Evolutionary conservation across 2,329 filamentous ascomycete species (phyloP).

Genomic region (Aureobasidium vineae): DNA sequence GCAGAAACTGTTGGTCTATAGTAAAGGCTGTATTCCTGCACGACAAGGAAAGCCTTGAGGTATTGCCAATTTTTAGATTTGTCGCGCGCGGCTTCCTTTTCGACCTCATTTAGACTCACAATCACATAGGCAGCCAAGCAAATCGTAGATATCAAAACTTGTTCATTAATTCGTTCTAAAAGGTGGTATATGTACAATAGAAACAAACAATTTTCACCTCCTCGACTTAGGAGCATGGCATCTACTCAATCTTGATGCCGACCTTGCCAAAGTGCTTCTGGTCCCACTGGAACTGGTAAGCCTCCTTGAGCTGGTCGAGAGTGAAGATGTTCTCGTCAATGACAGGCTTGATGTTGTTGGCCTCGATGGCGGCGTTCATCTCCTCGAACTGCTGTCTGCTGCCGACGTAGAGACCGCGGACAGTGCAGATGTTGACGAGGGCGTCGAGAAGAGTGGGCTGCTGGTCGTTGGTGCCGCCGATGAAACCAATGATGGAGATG

Average conservation of each 20-base stretch:
- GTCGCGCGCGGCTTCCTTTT: too few species aligned
- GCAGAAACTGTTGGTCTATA: too few species aligned
- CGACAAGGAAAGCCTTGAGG: too few species aligned
- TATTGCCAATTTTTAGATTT: too few species aligned
- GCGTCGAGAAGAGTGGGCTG: constrained; percentile 55
- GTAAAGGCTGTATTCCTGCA: too few species aligned
- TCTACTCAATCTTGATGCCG: constrained; percentile 41
- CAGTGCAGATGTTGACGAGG: constrained; percentile 53
- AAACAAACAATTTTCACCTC: background rate
- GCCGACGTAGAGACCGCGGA: constrained; percentile 59
- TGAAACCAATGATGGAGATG: constrained; percentile 57
- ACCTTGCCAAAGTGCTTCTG: constrained; percentile 52
- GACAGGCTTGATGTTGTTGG: constrained; percentile 58
- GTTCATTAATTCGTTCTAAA: constrained; percentile 17
- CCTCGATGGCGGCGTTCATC: constrained; percentile 59
- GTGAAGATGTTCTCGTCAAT: constrained; percentile 58
- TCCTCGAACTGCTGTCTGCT: constrained; percentile 57
- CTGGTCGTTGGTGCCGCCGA: constrained; percentile 51
- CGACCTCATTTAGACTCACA: too few species aligned
- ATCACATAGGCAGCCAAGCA: background rate
- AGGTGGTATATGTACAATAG: constrained; percentile 20
- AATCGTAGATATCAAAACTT: background rate
- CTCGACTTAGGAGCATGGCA: background rate
- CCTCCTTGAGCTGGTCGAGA: constrained; percentile 53
- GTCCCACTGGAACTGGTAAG: constrained; percentile 48